Conservation (phyloP, 2,329 filamentous ascomycete genomes). For the Trichoderma oligosporum region DNA sequence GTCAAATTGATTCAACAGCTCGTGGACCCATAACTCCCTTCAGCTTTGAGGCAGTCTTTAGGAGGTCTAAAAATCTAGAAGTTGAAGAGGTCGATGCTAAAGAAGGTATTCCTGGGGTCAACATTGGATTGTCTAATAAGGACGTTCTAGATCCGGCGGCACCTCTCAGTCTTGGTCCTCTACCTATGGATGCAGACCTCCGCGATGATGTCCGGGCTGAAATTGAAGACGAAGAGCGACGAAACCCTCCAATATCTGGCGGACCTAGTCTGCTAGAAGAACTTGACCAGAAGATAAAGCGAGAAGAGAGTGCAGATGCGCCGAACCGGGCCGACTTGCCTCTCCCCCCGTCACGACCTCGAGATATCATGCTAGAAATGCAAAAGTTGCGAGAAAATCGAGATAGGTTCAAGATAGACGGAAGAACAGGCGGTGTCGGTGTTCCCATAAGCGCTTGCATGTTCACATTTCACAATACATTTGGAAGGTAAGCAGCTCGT, state of each 20-base stretch:
- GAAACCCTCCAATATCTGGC: conserved; percentile 67
- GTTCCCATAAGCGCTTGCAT: conserved; percentile 86
- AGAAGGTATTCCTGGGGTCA: conserved; percentile 61
- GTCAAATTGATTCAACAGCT: conserved; percentile 54
- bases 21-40: conserved; percentile 62
- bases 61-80: conserved; percentile 56
- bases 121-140: conserved; percentile 58
- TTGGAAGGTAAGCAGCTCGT: conserved; percentile 66
- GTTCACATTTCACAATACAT: conserved; percentile 97
- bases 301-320: conserved; percentile 81
- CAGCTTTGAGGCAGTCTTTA: conserved; percentile 59
- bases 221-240: conserved; percentile 78
- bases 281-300: conserved; percentile 83
- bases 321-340: conserved; percentile 77
- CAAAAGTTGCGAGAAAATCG: conserved; percentile 90
- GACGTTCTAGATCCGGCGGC: conserved; percentile 55
- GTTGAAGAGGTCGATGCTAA: conserved; percentile 60
- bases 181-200: conserved; percentile 79
- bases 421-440: conserved; percentile 76
- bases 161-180: conserved; percentile 69
- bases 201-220: conserved; percentile 84
- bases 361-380: conserved; percentile 91
- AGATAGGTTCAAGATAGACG: conserved; percentile 85
- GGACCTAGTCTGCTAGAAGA: conserved; percentile 75
- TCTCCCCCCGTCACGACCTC: conserved; percentile 78